A percentile compares a stretch with the other conserved stretches of the same genome.
Evolutionary conservation across 2,329 filamentous ascomycete species (phyloP).

Genomic region (Coleophoma cylindrospora): DNA sequence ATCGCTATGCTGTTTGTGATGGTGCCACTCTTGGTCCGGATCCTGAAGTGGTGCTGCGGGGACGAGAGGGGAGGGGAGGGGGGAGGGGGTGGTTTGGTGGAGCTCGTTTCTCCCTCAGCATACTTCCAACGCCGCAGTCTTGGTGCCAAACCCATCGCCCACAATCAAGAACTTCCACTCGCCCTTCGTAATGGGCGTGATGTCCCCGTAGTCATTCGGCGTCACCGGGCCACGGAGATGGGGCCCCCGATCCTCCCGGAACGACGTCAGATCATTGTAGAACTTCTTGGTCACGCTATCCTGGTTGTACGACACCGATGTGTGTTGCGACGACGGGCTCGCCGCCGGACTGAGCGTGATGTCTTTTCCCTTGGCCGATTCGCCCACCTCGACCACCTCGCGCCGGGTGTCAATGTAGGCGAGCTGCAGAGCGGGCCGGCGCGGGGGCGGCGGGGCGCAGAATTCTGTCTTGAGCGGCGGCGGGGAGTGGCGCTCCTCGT

Average conservation of each 20-base stretch:
- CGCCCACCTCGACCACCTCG: conserved; percentile 10
- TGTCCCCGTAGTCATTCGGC: conserved; percentile 56
- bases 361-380: conserved; percentile 17
- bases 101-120: neutral
- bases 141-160: conserved; percentile 18
- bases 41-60: too few relatives aligned
- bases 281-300: too few relatives aligned
- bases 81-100: too few relatives aligned
- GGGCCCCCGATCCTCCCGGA: conserved; percentile 19
- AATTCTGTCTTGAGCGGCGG: conserved; percentile 12
- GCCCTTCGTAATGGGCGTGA: conserved; percentile 55
- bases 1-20: too few relatives aligned
- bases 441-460: neutral
- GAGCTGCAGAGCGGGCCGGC: conserved; percentile 19
- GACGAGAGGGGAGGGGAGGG: too few relatives aligned
- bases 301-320: too few relatives aligned
- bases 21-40: too few relatives aligned
- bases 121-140: neutral
- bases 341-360: conserved; percentile 4
- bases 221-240: conserved; percentile 43
- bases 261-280: neutral
- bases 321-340: neutral
- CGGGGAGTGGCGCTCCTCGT: conserved; percentile 24
- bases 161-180: conserved; percentile 59
- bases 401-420: conserved; percentile 10